Base-by-base conservation (phyloP, 2,329 filamentous ascomycete species). In the Endoconidiophora polonica region DNA sequence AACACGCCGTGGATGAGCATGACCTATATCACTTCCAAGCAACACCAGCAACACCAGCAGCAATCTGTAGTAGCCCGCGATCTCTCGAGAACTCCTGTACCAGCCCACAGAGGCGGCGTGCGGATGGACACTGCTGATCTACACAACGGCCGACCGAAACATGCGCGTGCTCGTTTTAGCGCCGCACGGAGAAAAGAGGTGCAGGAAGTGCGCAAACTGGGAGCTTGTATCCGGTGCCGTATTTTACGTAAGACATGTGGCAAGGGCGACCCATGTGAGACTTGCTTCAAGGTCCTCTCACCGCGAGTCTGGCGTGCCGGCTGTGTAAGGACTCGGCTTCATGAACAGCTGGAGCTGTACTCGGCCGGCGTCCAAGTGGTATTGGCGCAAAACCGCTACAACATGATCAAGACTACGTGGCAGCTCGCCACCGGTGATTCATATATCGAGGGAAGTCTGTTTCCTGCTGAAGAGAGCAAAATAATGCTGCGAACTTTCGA, bases 211-310 rank as follows among this genome's bases (percentile, higher is more conserved):
- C 72, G 78, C 22, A 77, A 77, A 56, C 71, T 77, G 36, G 78
- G 78, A 4, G 77, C 78, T 10, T 82, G 78, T 56, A 79, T 81
- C 48, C 68, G 78, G 42, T 82, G 78, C 57, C 70, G 77, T 37
- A 80, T 81, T 54, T 62, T 82, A 36, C 71, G 77, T 52, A 82
- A 82, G 63, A 78, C 75, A 1, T 82, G 78, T 57, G 77, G 76
- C n/a, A 72, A 70, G 52, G 77, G 75, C 29, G 73, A 69, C 5
- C 77, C 77, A 0, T 82, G 78, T 56, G 71, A 74, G 48, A 76
- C 77, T 1, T 82, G 78, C 55, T 70, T 71, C 54, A 79, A 77
- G 57, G 77, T 82, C 0, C 63, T 81, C 38, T 71, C 73, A 3
- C 76, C 78, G 0, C 70, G 78, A 6, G 70, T 81, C n/a, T 82